Conservation (phyloP, 2,329 filamentous ascomycete species). For the Penicillium sp. region DNA sequence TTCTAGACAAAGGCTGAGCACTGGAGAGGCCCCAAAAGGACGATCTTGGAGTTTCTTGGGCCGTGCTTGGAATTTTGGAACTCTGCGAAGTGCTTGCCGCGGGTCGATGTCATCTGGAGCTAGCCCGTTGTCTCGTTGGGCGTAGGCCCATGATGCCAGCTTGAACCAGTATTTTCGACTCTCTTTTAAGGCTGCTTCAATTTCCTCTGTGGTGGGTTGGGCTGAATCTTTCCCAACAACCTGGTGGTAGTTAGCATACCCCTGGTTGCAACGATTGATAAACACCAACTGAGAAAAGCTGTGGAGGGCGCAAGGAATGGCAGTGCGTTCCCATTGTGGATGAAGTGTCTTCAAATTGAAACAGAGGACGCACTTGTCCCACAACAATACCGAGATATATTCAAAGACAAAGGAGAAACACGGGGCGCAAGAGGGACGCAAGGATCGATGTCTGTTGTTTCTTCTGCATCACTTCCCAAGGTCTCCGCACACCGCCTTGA, state of each 20-base stretch:
- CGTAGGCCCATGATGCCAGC: slow-evolving; percentile 1
- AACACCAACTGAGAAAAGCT: background rate
- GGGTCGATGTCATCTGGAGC: background rate
- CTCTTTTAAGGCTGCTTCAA: background rate
- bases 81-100: background rate
- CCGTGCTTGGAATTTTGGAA: slow-evolving; percentile 3
- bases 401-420: too few species aligned
- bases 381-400: too few species aligned
- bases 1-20: background rate
- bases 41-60: background rate
- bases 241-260: background rate
- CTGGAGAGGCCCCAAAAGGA: background rate
- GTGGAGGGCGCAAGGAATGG: background rate
- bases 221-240: background rate
- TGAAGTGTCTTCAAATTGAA: background rate
- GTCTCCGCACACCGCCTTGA: background rate
- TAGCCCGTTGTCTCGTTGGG: background rate
- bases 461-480: too few species aligned
- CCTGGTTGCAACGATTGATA: background rate
- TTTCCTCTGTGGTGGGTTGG: background rate
- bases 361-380: background rate
- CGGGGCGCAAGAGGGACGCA: too few species aligned
- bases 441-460: too few species aligned
- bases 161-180: slow-evolving; percentile 1
- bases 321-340: background rate